Conservation (phyloP, 306 rosid genomes). For the Gillenia trifoliata region DNA sequence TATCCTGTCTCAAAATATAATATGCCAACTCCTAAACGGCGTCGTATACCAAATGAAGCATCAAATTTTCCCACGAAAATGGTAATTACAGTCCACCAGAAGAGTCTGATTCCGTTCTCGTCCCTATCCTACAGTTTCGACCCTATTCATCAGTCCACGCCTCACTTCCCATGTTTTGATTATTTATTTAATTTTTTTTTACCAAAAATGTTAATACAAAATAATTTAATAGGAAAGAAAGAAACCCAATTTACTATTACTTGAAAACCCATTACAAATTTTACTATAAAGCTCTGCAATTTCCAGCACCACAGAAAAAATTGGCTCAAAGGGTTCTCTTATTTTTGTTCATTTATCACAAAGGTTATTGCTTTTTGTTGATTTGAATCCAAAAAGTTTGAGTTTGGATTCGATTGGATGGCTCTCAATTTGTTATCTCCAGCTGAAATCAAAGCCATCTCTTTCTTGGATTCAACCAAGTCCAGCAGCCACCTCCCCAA, state of each 20-base stretch:
- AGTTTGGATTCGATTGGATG: constrained; percentile 52
- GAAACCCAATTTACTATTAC: not conserved
- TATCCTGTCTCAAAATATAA: not conserved
- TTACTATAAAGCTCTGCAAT: not conserved
- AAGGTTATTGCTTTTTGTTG: not conserved
- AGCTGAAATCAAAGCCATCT: constrained; percentile 68
- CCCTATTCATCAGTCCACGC: not conserved
- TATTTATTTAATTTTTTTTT: not conserved
- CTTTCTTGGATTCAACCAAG: constrained; percentile 58
- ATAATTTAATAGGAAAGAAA: not conserved
- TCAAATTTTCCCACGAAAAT: not conserved
- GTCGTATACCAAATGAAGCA: not conserved
- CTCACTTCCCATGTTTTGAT: not conserved
- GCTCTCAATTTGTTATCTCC: constrained; percentile 69
- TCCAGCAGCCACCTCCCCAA: constrained; percentile 46
- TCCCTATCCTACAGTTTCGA: not conserved
- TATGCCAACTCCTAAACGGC: not conserved
- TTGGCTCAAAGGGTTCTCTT: not conserved
- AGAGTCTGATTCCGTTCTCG: not conserved
- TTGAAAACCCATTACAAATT: not conserved
- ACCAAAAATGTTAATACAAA: not conserved
- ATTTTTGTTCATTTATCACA: not conserved
- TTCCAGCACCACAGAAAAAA: constrained; percentile 2
- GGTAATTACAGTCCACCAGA: not conserved
- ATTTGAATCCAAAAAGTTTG: constrained; percentile 3